Evolutionary conservation across 352 stramenopile genomes (phyloP).

Genomic region (Globisporangium carolinianum): DNA sequence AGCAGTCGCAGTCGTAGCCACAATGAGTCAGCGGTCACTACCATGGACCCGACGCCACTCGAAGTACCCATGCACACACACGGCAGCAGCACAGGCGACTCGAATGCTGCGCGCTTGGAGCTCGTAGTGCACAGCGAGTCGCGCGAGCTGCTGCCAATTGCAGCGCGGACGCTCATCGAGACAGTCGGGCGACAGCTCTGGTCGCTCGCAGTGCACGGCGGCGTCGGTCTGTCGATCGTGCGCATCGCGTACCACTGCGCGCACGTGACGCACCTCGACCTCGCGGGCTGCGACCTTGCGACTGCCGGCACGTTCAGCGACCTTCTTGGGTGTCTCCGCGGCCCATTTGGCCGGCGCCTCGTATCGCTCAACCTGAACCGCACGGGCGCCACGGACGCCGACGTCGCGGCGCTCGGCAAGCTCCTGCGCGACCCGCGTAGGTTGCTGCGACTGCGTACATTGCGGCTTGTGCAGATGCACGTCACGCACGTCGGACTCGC

Average conservation of each 20-base stretch:
- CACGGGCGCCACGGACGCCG: neutral
- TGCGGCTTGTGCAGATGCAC: neutral
- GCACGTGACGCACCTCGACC: neutral
- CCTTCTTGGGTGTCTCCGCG: neutral
- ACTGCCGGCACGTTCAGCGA: neutral
- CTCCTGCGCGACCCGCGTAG: neutral
- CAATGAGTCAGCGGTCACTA: too few relatives aligned
- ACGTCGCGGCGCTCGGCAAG: neutral
- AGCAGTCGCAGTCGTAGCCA: neutral
- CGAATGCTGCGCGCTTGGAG: neutral
- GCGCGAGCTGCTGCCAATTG: neutral
- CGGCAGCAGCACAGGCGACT: too few relatives aligned
- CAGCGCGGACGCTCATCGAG: neutral
- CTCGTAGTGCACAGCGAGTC: neutral
- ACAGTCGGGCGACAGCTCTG: neutral
- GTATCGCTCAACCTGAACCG: slow-evolving; percentile 1
- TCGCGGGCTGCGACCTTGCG: neutral
- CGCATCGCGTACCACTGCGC: neutral
- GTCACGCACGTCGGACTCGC: neutral
- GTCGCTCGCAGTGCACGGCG: neutral
- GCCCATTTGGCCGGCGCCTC: neutral
- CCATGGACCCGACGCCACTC: neutral
- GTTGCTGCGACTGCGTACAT: neutral
- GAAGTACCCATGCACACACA: too few relatives aligned
- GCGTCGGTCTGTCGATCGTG: neutral